Evolutionary conservation across 495 filamentous ascomycete genomes (phyloP), one percentile per base, ranked within the genome.

Genomic region (Trichoderma orchidacearum): DNA sequence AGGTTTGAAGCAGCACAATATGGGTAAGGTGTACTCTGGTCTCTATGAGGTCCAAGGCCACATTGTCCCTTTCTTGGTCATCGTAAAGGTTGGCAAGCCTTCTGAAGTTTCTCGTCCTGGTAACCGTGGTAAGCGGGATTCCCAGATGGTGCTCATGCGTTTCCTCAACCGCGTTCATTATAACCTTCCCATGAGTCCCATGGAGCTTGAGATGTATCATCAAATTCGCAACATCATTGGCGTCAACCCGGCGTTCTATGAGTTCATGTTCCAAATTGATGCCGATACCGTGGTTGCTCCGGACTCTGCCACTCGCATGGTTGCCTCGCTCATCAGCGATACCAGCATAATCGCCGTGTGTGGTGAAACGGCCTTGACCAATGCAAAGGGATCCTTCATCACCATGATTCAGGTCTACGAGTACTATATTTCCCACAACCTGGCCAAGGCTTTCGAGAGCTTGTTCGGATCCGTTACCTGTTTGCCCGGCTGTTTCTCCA

Each of bases 351-450:
- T 96, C 64, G 93, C 86, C 61, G 81, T 93, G 53, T 99, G 94
- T 66, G 93, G 93, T 64, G 93, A 99, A 70, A 99, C 93, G 0
- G 85, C 86, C 9, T 75, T 99, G 27, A 88, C 86, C 52, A 99
- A 99, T 64, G 87, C 90, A 53, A 95, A 96, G 69, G 79, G 86
- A 15, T 95, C 91, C 13, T 87, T 90, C 61, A 79, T 93, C 58
- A 99, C 93, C 30, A 97, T 97, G 91, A 97, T 99, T 59, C 93
- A 98, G 70, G 93, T 98, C 17, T 98, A 98, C 76, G 93, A 98
- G 72, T 95, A 98, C 77, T 98, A 91, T 73, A 98, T 98, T 59
- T 97, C 94, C 55, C 93, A 98, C 77, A 94, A 98, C 68, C 76
- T 98, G 62, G 85, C 87, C 64, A 98, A 98, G 72, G 94, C 93